Conservation (phyloP, 371 early-diverging fungal genomes). For the Circinella umbellata region DNA sequence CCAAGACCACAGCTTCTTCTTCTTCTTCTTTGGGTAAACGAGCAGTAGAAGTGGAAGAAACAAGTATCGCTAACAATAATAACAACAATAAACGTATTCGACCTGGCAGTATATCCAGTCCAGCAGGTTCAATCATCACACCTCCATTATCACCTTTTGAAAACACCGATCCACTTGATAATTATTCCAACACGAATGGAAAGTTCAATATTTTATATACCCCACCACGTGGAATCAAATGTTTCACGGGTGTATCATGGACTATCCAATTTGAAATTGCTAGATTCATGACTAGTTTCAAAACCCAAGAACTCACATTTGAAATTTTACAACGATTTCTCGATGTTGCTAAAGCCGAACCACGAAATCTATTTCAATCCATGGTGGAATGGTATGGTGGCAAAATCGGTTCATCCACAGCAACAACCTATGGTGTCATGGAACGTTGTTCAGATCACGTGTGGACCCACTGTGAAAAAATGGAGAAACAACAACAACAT, state of each 20-base stretch:
- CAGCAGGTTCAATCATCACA: slow-evolving; percentile 12
- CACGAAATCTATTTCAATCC: slow-evolving; percentile 24
- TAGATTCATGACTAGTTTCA: slow-evolving; percentile 28
- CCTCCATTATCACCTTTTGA: slow-evolving; percentile 27
- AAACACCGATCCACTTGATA: slow-evolving; percentile 6
- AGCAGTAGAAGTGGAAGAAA: neutral
- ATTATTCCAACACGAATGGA: neutral
- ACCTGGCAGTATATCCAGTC: slow-evolving; percentile 4
- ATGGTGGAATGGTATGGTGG: slow-evolving; percentile 40
- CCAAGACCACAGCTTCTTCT: neutral
- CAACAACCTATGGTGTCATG: slow-evolving; percentile 21
- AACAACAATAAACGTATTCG: slow-evolving; percentile 12
- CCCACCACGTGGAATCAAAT: slow-evolving; percentile 7
- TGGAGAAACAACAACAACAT: neutral
- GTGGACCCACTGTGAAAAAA: slow-evolving; percentile 29
- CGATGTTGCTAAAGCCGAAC: slow-evolving; percentile 22
- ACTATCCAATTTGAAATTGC: slow-evolving; percentile 38
- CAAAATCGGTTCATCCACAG: neutral
- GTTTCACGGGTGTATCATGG: slow-evolving; percentile 30
- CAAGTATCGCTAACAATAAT: neutral
- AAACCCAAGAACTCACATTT: slow-evolving; percentile 30
- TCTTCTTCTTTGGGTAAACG: neutral
- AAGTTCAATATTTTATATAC: slow-evolving; percentile 18
- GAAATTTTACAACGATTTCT: slow-evolving; percentile 34
- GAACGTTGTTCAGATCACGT: slow-evolving; percentile 40